A percentile compares a stretch with the other conserved stretches of the same genome.
These are phyloP conservation scores for Saccharomycodes ludwigii DNA, from an alignment of 805 yeast genomes.

Conservation along the genomic window DNA sequence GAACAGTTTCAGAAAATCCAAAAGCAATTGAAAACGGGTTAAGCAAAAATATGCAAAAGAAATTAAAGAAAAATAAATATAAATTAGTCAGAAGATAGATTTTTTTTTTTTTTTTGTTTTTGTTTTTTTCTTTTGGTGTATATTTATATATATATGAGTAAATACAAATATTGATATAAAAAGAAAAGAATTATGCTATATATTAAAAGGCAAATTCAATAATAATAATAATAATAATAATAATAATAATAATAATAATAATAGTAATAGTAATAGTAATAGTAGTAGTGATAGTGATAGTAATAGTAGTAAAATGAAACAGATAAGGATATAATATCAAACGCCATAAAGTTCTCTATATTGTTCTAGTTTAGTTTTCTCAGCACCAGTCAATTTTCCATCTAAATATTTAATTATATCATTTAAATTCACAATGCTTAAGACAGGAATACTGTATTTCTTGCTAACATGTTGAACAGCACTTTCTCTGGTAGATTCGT, in stretches of 20 bases:
- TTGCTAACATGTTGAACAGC: constrained; percentile 74
- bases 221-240: background rate
- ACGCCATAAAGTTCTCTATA: constrained; percentile 36
- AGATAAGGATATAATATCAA: constrained; percentile 3
- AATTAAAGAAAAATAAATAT: constrained; percentile 20
- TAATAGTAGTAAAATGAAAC: background rate
- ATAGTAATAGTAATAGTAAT: constrained; percentile 2
- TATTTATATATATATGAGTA: background rate
- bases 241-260: background rate
- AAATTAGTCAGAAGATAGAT: constrained; percentile 22
- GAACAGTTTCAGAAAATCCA: no score
- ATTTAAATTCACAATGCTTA: constrained; percentile 62
- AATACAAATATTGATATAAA: background rate
- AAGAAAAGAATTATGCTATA: background rate
- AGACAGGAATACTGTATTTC: constrained; percentile 68
- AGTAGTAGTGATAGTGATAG: constrained; percentile 1
- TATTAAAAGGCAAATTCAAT: background rate
- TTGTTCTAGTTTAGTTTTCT: constrained; percentile 42
- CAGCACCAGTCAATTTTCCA: constrained; percentile 42
- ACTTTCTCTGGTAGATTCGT: constrained; percentile 38
- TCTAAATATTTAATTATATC: constrained; percentile 60
- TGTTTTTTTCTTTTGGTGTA: background rate
- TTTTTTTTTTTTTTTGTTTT: background rate
- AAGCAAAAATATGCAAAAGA: constrained; percentile 16
- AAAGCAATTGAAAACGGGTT: no score